Evolutionary conservation across 148 eudicot species (phyloP), one percentile per base, ranked within the genome.

Genomic region (Nepenthes gracilis): DNA sequence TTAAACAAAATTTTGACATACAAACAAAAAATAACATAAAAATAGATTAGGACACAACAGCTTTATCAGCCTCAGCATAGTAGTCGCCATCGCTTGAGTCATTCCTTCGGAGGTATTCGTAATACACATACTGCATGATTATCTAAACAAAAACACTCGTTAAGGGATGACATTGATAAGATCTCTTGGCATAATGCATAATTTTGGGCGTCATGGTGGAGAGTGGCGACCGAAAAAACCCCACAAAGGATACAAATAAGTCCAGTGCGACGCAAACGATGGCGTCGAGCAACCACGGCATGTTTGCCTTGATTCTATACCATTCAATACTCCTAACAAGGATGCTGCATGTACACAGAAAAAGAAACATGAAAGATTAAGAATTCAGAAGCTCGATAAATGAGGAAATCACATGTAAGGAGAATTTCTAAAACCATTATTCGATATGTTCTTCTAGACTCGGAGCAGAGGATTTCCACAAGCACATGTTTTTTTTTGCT

Each of bases 281-380:
- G 58, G 99, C 99, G 59, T 93, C 99, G 62, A 93, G 77, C 78
- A 93, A 69, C 99, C 99, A 93, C 0, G 99, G 99, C 86, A 93
- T 35, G 67, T 93, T 89, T 50, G 99, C 80, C 70, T 79, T 84
- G 43, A 86, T 79, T 55, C 63, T 90, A 9, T 55, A 61, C 87
- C 91, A 83, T 52, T 83, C 86, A 1, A 79, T 68, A 40, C 70
- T 76, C 69, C 97, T 74, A 33, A 86, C 80, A 35, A 93, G 65
- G 50, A 93, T 93, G 77, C 99, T 93, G 89, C 86, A 80, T 64
- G 34, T 52, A 13, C 55, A 52, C 23, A 52, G 33, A 8, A 4
- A 36, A 37, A 33, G 15, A 35, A 47, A 57, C 33, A 11, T 43
- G 13, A 32, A 2, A 47, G 36, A 59, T 5, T 35, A 43, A 72